Evolutionary conservation across 192 early-diverging fungal species (phyloP), one percentile per base, ranked within the genome.

Genomic region (Thamnidium elegans): DNA sequence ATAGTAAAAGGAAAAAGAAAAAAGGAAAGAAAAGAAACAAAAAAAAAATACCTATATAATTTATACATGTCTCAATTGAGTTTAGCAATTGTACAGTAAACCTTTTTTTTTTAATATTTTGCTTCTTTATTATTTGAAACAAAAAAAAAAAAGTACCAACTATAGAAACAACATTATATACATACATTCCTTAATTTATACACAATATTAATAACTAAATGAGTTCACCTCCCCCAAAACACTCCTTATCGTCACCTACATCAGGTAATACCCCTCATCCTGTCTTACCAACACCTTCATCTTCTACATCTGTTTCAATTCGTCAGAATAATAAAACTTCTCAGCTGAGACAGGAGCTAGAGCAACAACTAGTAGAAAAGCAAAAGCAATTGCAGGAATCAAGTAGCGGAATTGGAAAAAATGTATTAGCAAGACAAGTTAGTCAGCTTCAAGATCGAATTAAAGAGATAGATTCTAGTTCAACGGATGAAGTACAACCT

Each of bases 261-360:
- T 50, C 65, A 50, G 60, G 60, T 21, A 47, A 59, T 26, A 21
- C 9, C 13, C 23, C 60, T 34, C 48, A 15, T 43, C 65, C 65
- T 5, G 47, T 70, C 26, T 47, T 70, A 55, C 68, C 68, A 20
- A 70, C 68, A 50, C 68, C 68, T 20, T 67, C 65, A 50, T 58
- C 55, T 17, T 67, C 65, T 9, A 58, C 55, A 32, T 59, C 65
- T 0, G 47, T 43, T 36, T 59, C 55, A 0, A 45, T 50, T 0
- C 52, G 36, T 21, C 39, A 30, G 11, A 30, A 58, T 19, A 48
- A 15, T 19, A 48, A 48, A 17, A 9, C 58, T 45, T 20, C 43
- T 43, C 32, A 43, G 19, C 43, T 45, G 42, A 54, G 62, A 58
- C 43, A 50, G 43, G 68, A 70, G 26, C 44, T 70, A 13, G 61